Base-by-base conservation (phyloP, 2,329 filamentous ascomycete genomes). In the Teratosphaeria viscida region DNA sequence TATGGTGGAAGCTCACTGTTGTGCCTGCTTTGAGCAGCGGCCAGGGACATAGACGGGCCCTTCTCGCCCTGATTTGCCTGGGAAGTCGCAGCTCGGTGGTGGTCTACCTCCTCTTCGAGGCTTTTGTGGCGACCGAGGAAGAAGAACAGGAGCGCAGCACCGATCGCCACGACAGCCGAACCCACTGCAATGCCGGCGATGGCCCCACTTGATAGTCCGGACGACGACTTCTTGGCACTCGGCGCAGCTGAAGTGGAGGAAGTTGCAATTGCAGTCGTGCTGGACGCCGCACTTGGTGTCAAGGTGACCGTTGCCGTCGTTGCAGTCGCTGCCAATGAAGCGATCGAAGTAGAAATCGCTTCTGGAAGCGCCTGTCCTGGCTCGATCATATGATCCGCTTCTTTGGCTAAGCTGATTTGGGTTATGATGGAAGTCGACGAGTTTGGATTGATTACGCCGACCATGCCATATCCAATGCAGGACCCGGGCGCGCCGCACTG, bases 371-470 rank as follows among this genome's bases (percentile, higher is more conserved):
- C 61, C 39, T 78, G 65, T 26, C 76, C 76, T 1, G 76, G 76
- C 27, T 68, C 68, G 5, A 78, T 64, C 62, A 69, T 67, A 57
- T 67, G 69, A 34, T 64, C 55, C 4, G 68, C 63, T 47, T 68
- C 60, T 55, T 64, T 58, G 2, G 71, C 70, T 7, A 68, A 55
- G 29, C 60, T 61, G 57, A 70, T 68, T 55, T 74, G 72, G 10
- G 61, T 67, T 8, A 57, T 61, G 7, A 74, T 60, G 2, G 64
- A 60, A 6, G 61, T 62, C 1, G 64, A 70, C 2, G 59, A 60
- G 58, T 75, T 76, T 6, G 85, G 81, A 67, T 92, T 92, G 65
- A 92, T 86, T 1, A 83, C 86, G 2, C 88, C 88, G 16, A 92
- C 81, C 88, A 92, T 92, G 26, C 82, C 79, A 52, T 86, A 80